phyloP scores from a whole-genome alignment of 768 basidiomycete genomes.

The Trametes villosa region DNA sequence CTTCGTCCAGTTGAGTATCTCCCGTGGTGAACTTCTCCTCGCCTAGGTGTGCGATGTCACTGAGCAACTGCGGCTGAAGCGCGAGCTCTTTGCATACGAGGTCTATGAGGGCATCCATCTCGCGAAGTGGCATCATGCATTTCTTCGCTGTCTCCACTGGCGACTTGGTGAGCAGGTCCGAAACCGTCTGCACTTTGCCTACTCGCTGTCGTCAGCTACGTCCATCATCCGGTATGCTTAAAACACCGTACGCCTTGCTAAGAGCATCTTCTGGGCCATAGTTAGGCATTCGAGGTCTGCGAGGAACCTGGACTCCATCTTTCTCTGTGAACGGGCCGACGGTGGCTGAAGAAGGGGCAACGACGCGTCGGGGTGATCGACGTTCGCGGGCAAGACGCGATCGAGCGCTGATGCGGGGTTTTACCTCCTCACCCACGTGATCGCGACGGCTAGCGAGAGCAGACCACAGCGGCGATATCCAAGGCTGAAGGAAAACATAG shows the following conservation, averaged over 20 bases:
- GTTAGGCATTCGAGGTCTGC: conserved; percentile 33
- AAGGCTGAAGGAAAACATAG: too few relatives aligned
- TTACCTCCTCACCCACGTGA: conserved; percentile 9
- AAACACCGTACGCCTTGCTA: conserved; percentile 47
- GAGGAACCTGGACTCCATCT: conserved; percentile 27
- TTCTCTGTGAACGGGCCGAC: too few relatives aligned
- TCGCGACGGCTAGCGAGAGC: too few relatives aligned
- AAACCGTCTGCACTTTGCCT: conserved; percentile 22
- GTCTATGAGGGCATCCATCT: conserved; percentile 55
- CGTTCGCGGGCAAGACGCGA: conserved; percentile 11
- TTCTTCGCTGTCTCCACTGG: conserved; percentile 58
- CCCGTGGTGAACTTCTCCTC: conserved; percentile 72
- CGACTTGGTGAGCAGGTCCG: conserved; percentile 54
- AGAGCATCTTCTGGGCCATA: conserved; percentile 36
- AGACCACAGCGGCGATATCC: too few relatives aligned
- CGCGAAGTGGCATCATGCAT: conserved; percentile 54
- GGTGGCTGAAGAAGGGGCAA: not conserved
- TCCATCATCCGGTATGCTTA: not conserved
- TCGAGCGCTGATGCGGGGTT: conserved; percentile 11
- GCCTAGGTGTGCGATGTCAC: conserved; percentile 40
- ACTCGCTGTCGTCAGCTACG: conserved; percentile 2
- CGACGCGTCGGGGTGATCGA: conserved; percentile 10
- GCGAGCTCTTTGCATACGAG: conserved; percentile 49
- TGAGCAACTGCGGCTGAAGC: conserved; percentile 46
- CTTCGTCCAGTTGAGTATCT: conserved; percentile 65